phyloP scores from a whole-genome alignment of 805 yeast species.

The Torulaspora microellipsoides region DNA sequence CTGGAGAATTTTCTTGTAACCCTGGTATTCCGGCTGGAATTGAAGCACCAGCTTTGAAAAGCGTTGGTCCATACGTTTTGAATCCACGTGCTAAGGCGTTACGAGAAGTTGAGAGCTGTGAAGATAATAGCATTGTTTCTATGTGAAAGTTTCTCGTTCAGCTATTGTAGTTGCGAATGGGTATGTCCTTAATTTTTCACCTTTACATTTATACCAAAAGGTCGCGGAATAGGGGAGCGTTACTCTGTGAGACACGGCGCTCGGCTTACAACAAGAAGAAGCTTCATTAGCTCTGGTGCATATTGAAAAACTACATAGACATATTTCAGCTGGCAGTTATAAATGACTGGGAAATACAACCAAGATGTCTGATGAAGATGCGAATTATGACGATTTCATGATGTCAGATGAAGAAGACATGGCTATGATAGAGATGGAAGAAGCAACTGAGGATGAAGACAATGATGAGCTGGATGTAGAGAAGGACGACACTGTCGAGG shows the following conservation, averaged over 20 bases:
- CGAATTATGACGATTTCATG: slow-evolving; percentile 31
- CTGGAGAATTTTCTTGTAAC: slow-evolving; percentile 58
- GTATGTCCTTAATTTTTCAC: no score
- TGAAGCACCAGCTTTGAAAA: slow-evolving; percentile 52
- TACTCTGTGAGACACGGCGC: no score
- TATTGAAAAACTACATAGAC: no score
- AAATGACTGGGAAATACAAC: no score
- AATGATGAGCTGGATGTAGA: neutral
- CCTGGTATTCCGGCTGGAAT: slow-evolving; percentile 54
- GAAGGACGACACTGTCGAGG: neutral
- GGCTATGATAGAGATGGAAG: slow-evolving; percentile 27
- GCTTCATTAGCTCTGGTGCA: no score
- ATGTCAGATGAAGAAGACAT: slow-evolving; percentile 32
- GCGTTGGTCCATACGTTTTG: slow-evolving; percentile 22
- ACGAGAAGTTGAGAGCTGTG: neutral
- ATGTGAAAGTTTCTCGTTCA: neutral
- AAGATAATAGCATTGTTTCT: no score
- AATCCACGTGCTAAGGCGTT: slow-evolving; percentile 19
- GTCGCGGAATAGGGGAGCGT: no score
- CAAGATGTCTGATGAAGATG: slow-evolving; percentile 19
- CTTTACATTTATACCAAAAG: no score
- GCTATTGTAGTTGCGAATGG: no score
- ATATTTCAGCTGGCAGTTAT: no score
- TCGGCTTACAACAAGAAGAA: no score
- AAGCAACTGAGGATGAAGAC: slow-evolving; percentile 21